Percentiles rank a stretch among this genome's conserved stretches.
phyloP scores from a whole-genome alignment of 148 eudicot species.

The Agrostemma githago region DNA sequence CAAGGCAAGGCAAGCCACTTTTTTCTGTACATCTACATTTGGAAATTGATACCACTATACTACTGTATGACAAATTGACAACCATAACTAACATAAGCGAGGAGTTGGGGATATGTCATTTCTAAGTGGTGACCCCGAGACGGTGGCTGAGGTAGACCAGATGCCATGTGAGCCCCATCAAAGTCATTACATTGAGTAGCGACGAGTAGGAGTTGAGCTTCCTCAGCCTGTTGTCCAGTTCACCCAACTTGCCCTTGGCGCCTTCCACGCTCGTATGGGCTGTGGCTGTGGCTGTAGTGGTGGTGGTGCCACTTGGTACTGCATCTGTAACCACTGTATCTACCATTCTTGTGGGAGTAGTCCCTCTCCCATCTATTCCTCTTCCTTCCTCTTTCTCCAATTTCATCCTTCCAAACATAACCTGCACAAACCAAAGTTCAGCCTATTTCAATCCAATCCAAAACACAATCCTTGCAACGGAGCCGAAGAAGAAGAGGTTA shows the following conservation, averaged over 20 bases:
- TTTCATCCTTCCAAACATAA: constrained; percentile 65
- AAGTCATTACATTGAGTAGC: constrained; percentile 47
- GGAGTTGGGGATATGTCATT: background rate
- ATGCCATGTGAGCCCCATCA: constrained; percentile 73
- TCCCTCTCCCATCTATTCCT: constrained; percentile 19
- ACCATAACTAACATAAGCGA: background rate
- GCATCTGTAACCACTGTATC: constrained; percentile 24
- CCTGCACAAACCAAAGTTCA: constrained; percentile 30
- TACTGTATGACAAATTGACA: background rate
- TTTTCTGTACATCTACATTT: constrained; percentile 14
- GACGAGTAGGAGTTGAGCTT: constrained; percentile 68
- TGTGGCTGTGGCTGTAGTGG: constrained; percentile 9
- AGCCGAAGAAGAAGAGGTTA: constrained; percentile 7
- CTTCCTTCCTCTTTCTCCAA: constrained; percentile 81
- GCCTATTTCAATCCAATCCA: background rate
- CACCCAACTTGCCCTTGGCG: constrained; percentile 26
- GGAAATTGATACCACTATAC: background rate
- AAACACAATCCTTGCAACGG: too few relatives aligned
- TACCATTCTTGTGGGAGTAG: constrained; percentile 21
- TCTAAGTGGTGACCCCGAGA: constrained; percentile 20
- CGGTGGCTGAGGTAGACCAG: constrained; percentile 59
- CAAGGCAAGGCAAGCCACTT: background rate
- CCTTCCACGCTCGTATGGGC: constrained; percentile 13
- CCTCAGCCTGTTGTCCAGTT: constrained; percentile 39
- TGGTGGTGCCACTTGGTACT: constrained; percentile 6